Evolutionary conservation across 2,329 filamentous ascomycete species (phyloP).

Genomic region (Aspergillus fumigatus): DNA sequence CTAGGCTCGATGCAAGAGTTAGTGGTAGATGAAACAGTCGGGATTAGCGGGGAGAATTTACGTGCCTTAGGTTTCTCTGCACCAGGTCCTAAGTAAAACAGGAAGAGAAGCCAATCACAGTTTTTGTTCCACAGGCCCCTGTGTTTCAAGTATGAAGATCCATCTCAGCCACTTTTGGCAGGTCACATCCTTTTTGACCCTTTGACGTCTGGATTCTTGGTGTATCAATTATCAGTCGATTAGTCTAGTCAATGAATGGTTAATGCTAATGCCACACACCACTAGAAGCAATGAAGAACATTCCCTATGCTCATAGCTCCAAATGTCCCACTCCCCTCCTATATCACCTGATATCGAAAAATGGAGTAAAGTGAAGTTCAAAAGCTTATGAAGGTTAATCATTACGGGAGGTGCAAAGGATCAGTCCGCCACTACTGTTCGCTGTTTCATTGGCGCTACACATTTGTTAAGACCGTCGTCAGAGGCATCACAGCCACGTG

Average conservation of each 20-base stretch:
- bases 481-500: not conserved
- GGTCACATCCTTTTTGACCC: not conserved
- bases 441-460: not conserved
- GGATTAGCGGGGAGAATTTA: not conserved
- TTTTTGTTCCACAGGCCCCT: not conserved
- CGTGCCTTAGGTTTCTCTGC: not conserved
- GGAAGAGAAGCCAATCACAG: not conserved
- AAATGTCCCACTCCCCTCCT: not conserved
- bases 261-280: not conserved
- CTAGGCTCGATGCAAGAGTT: not conserved
- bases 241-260: not conserved
- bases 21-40: not conserved
- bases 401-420: not conserved
- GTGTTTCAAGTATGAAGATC: constrained; percentile 8
- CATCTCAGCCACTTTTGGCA: constrained; percentile 8
- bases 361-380: not conserved
- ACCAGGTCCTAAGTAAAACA: not conserved
- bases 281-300: constrained; percentile 4
- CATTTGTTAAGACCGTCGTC: not conserved
- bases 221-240: not conserved
- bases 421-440: not conserved
- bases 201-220: not conserved
- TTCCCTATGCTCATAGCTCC: not conserved
- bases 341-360: not conserved
- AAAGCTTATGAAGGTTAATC: not conserved